Base-by-base conservation (phyloP, 257 asterid species). In the Anisodus tanguticus region DNA sequence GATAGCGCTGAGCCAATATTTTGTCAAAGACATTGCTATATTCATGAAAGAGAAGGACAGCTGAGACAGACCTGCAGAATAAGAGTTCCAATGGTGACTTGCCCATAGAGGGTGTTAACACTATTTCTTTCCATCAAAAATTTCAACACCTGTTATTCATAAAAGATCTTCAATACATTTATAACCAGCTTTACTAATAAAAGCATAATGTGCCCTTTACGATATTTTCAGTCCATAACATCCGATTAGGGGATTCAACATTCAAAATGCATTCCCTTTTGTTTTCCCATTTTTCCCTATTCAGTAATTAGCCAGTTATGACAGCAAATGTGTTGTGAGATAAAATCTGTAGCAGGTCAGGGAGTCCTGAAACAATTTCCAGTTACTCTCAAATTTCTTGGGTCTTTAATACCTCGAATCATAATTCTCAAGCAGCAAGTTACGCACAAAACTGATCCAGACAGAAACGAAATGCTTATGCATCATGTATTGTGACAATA, bases 21-120 rank as follows among this genome's bases (percentile, higher is more conserved):
- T 49, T 22, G 62, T 22, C 62, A 74, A 74, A 22, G 41, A 74
- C 11, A 22, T 49, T 49, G 80, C 60, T 47, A 72, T 72, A 72
- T 72, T 74, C 41, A 49, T 22, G 49, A 74, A 49, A 22, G 80
- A 72, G 59, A 12, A 74, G 45, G 58, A 19, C 58, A 53, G 41
- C 78, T 64, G 85, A 85, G 81, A 82, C 87, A 69, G 53, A 92
- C 98, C 97, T 94, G 97, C 78, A 93, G 91, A 87, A 94, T 88
- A 78, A 94, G 95, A 83, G 91, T 94, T 88, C 98, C 98, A 84
- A 94, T 92, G 7, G 95, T 94, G 85, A 94, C 96, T 91, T 93
- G 98, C 83, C 98, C 97, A 79, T 94, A 91, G 72, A 92, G 89
- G 9, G 92, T 91, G 85, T 88, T 91, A 80, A 90, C 90, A 69